phyloP scores from a whole-genome alignment of 306 rosid genomes.

The Lathyrus sativus region DNA sequence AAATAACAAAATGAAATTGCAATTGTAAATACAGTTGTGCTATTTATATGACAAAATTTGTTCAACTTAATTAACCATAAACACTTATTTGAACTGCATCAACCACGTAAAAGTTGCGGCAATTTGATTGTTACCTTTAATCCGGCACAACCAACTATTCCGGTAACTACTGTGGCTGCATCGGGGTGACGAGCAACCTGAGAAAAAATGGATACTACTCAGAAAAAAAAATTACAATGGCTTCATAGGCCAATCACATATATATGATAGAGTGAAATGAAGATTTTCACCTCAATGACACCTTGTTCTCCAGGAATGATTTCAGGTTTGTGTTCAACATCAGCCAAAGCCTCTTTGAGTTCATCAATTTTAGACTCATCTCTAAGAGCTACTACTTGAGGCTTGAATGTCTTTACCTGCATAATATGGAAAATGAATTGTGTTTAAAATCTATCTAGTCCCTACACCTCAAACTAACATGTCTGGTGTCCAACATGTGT shows the following conservation, averaged over 20 bases:
- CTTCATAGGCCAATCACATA: constrained; percentile 12
- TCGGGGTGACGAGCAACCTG: constrained; percentile 95
- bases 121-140: constrained; percentile 50
- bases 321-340: constrained; percentile 67
- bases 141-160: constrained; percentile 95
- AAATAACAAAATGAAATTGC: constrained; percentile 18
- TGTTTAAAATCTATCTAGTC: too few species aligned
- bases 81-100: neutral
- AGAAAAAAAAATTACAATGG: neutral
- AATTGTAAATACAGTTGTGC: too few species aligned
- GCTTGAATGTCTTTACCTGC: constrained; percentile 82
- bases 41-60: too few species aligned
- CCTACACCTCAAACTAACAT: too few species aligned
- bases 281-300: constrained; percentile 68
- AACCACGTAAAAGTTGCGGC: neutral
- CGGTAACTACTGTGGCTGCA: constrained; percentile 83
- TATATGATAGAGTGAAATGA: neutral
- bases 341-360: constrained; percentile 86
- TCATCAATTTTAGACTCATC: constrained; percentile 72
- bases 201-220: constrained; percentile 28
- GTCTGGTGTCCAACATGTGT: neutral
- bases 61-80: too few species aligned
- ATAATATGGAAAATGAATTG: neutral
- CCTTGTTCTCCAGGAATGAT: constrained; percentile 91
- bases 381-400: constrained; percentile 74